phyloP scores from a whole-genome alignment of 2,329 filamentous ascomycete species.

The Macrophomina phaseolina region DNA sequence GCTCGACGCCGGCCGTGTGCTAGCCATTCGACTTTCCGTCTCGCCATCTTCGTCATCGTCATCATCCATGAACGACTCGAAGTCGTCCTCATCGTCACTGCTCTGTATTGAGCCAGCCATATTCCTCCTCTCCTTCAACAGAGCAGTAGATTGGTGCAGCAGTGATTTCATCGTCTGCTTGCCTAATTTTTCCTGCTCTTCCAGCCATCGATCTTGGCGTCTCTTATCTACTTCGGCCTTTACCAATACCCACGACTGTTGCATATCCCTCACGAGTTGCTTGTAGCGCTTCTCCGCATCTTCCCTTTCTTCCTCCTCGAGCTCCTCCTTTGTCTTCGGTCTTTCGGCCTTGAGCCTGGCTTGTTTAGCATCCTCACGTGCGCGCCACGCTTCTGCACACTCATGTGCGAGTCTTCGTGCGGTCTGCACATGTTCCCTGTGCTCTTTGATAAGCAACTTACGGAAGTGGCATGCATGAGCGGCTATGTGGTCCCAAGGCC shows the following conservation, averaged over 20 bases:
- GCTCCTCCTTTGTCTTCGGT: constrained; percentile 65
- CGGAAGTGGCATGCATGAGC: constrained; percentile 82
- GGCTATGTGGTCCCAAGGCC: constrained; percentile 84
- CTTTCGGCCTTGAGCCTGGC: constrained; percentile 22
- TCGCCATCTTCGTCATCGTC: constrained; percentile 48
- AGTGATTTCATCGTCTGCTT: constrained; percentile 74
- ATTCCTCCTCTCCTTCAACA: constrained; percentile 40
- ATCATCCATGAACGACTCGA: constrained; percentile 46
- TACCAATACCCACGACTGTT: constrained; percentile 65
- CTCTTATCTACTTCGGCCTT: constrained; percentile 63
- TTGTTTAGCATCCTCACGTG: constrained; percentile 60
- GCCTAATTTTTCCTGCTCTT: constrained; percentile 61
- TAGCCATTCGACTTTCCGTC: constrained; percentile 44
- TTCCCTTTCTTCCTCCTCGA: constrained; percentile 77
- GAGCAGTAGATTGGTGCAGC: constrained; percentile 69
- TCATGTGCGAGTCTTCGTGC: constrained; percentile 83
- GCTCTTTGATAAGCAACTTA: constrained; percentile 79
- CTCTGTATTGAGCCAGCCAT: constrained; percentile 36
- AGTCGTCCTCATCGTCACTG: constrained; percentile 39
- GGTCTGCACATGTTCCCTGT: constrained; percentile 73
- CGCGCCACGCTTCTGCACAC: constrained; percentile 75
- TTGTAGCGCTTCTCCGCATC: constrained; percentile 73
- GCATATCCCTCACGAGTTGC: constrained; percentile 69
- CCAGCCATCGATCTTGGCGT: constrained; percentile 64
- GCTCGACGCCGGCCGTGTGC: constrained; percentile 26